phyloP scores from a whole-genome alignment of 2,329 filamentous ascomycete species.

The Didymella keratinophila region DNA sequence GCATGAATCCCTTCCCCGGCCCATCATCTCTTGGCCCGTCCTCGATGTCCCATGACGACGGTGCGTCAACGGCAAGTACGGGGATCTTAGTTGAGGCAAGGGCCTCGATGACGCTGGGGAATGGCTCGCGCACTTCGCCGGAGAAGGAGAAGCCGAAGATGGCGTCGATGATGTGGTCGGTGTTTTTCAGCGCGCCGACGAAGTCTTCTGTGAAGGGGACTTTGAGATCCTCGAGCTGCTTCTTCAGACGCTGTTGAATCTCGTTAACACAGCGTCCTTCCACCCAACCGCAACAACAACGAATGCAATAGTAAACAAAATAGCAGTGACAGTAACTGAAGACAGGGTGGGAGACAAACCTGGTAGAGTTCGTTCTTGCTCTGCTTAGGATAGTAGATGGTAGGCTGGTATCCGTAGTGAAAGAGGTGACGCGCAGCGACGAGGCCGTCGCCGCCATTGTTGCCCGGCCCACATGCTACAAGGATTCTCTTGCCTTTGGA shows the following conservation, averaged over 20 bases:
- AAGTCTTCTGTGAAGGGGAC: conserved; percentile 89
- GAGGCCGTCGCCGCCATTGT: conserved; percentile 86
- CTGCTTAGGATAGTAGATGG: conserved; percentile 91
- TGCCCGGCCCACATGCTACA: conserved; percentile 87
- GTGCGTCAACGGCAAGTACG: conserved; percentile 89
- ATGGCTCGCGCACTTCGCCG: conserved; percentile 91
- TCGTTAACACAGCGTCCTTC: conserved; percentile 12
- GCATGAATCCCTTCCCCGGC: conserved; percentile 81
- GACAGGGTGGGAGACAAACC: conserved; percentile 29
- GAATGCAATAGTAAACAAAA: too few relatives aligned
- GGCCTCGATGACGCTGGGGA: conserved; percentile 79
- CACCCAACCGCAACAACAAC: too few relatives aligned
- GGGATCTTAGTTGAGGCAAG: conserved; percentile 77
- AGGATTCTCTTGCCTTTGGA: conserved; percentile 75
- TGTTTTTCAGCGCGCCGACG: conserved; percentile 66
- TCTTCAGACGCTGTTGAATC: conserved; percentile 72
- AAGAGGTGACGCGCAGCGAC: conserved; percentile 91
- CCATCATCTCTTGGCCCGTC: conserved; percentile 79
- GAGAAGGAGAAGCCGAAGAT: conserved; percentile 97
- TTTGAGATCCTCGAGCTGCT: conserved; percentile 82
- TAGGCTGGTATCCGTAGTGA: conserved; percentile 90
- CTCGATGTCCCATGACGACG: conserved; percentile 94
- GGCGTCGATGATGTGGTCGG: conserved; percentile 87
- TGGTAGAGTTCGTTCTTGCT: conserved; percentile 90
- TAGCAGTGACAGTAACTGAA: too few relatives aligned